These are phyloP conservation scores for Fomitopsis serialis DNA, from an alignment of 768 basidiomycete genomes.

Conservation along the genomic window DNA sequence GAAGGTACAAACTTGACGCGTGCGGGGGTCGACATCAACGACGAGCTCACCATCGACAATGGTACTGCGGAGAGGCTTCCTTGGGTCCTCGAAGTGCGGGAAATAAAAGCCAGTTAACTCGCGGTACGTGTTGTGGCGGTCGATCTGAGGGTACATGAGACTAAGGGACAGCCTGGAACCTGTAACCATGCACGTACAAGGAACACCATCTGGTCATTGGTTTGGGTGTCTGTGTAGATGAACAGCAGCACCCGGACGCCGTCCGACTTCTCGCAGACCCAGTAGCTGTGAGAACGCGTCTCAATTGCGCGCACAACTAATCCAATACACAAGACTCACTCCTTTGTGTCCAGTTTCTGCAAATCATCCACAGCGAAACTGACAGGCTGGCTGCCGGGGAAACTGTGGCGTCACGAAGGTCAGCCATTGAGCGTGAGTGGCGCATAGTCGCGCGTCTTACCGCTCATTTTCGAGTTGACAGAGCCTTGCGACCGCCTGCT, in stretches of 20 bases:
- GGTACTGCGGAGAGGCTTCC: slow-evolving; percentile 66
- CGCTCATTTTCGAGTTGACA: slow-evolving; percentile 62
- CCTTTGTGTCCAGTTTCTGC: slow-evolving; percentile 71
- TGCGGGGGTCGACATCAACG: slow-evolving; percentile 77
- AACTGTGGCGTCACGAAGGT: slow-evolving; percentile 39
- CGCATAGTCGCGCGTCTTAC: slow-evolving; percentile 31
- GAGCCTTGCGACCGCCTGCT: slow-evolving; percentile 51
- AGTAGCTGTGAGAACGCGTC: slow-evolving; percentile 55
- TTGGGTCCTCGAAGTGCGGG: slow-evolving; percentile 77
- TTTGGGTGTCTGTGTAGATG: slow-evolving; percentile 52
- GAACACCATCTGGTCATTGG: slow-evolving; percentile 58
- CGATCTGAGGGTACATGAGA: slow-evolving; percentile 54
- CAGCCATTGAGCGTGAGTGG: background rate
- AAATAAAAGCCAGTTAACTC: slow-evolving; percentile 75
- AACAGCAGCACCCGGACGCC: slow-evolving; percentile 88
- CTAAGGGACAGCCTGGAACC: too few species aligned
- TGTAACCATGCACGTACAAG: slow-evolving; percentile 42
- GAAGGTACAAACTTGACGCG: slow-evolving; percentile 49
- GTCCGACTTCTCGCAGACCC: slow-evolving; percentile 99
- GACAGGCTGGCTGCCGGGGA: slow-evolving; percentile 95
- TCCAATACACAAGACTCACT: slow-evolving; percentile 40
- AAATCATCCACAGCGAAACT: slow-evolving; percentile 76
- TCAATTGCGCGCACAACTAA: background rate
- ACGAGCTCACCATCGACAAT: slow-evolving; percentile 94
- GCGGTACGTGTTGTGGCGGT: slow-evolving; percentile 88